Percentiles rank a stretch among this genome's conserved stretches.
Conservation (phyloP, 129 eudicot species). For the Ambrosia trifida region DNA sequence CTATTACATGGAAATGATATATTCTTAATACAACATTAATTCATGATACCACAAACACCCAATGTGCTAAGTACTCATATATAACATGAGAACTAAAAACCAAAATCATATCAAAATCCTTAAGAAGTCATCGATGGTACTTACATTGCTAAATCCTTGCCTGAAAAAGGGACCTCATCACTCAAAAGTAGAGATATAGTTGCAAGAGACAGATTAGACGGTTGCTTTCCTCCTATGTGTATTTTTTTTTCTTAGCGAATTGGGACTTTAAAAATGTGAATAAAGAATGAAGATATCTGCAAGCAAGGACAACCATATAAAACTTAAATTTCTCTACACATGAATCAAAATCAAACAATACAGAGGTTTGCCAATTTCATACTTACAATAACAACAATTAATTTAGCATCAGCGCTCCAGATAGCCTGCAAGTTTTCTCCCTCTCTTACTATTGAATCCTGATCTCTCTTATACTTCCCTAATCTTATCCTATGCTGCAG, state of each 20-base stretch:
- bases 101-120: neutral
- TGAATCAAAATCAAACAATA: slow-evolving; percentile 11
- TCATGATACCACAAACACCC: slow-evolving; percentile 13
- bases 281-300: slow-evolving; percentile 92
- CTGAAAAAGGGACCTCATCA: slow-evolving; percentile 80
- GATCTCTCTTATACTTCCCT: slow-evolving; percentile 84
- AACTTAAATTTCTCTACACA: slow-evolving; percentile 7
- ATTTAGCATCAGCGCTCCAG: slow-evolving; percentile 86
- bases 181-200: slow-evolving; percentile 70
- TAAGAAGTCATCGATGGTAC: slow-evolving; percentile 31
- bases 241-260: slow-evolving; percentile 66
- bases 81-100: slow-evolving; percentile 12
- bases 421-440: slow-evolving; percentile 93
- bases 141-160: slow-evolving; percentile 60
- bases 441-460: slow-evolving; percentile 56
- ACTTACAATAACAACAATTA: slow-evolving; percentile 90
- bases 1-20: slow-evolving; percentile 9
- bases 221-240: slow-evolving; percentile 90
- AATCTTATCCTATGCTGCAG: slow-evolving; percentile 93
- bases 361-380: slow-evolving; percentile 18
- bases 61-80: slow-evolving; percentile 3
- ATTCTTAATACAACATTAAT: slow-evolving; percentile 6
- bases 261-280: slow-evolving; percentile 89
- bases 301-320: slow-evolving; percentile 32
- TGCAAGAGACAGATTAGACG: slow-evolving; percentile 69